Evolutionary conservation across 2,329 filamentous ascomycete species (phyloP).

Genomic region (Pseudonectria buxi): DNA sequence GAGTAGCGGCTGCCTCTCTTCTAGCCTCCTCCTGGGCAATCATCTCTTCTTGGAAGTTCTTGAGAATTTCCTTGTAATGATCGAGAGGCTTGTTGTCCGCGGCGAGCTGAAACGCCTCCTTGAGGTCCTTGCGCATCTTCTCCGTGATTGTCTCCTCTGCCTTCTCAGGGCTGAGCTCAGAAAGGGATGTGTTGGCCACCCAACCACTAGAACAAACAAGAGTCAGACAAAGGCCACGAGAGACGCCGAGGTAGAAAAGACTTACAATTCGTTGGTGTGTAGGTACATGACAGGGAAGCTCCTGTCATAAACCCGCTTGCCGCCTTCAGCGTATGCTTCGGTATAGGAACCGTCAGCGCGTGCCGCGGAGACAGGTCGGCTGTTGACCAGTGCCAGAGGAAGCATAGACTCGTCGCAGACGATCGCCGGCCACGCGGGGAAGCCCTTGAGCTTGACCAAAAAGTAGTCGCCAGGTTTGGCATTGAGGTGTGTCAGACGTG

Average conservation of each 20-base stretch:
- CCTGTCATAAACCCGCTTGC: conserved; percentile 76
- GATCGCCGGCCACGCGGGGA: conserved; percentile 89
- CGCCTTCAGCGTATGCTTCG: conserved; percentile 80
- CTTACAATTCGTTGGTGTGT: conserved; percentile 94
- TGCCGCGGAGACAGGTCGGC: conserved; percentile 76
- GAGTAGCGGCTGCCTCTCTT: conserved; percentile 33
- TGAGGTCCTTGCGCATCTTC: conserved; percentile 74
- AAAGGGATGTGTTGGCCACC: conserved; percentile 79
- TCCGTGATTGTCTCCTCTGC: conserved; percentile 62
- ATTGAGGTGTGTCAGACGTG: conserved; percentile 64
- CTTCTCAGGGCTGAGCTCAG: conserved; percentile 66
- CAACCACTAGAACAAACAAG: conserved; percentile 59
- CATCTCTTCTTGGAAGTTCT: conserved; percentile 60
- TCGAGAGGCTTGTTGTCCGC: conserved; percentile 69
- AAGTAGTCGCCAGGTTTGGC: conserved; percentile 88
- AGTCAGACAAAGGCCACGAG: conserved; percentile 6
- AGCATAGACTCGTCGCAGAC: conserved; percentile 94
- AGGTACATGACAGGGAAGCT: conserved; percentile 95
- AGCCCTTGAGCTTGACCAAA: conserved; percentile 89
- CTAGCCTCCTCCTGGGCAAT: conserved; percentile 48
- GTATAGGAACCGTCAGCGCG: conserved; percentile 79
- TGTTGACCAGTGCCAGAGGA: conserved; percentile 66
- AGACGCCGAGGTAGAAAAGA: conserved; percentile 17
- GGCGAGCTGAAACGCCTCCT: conserved; percentile 74
- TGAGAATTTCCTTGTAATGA: conserved; percentile 77